phyloP scores from a whole-genome alignment of 768 basidiomycete species.

The Lactarius akahatsu region DNA sequence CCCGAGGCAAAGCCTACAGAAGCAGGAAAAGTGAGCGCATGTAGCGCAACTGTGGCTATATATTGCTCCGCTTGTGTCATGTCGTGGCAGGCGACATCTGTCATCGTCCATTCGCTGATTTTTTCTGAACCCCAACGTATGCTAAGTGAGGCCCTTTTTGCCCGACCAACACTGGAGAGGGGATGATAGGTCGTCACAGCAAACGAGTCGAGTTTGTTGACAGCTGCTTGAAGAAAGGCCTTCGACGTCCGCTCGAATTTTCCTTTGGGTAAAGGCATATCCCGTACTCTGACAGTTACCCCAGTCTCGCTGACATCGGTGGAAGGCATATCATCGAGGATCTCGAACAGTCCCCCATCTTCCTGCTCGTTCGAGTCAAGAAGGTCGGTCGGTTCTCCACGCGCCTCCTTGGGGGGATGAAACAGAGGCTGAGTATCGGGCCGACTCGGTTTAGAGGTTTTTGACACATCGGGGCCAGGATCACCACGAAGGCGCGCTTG shows the following conservation, averaged over 20 bases:
- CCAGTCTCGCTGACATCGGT: constrained; percentile 59
- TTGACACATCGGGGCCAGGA: background rate
- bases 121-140: constrained; percentile 71
- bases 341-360: constrained; percentile 66
- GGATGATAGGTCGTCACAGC: constrained; percentile 67
- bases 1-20: constrained; percentile 63
- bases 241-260: constrained; percentile 84
- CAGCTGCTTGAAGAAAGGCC: constrained; percentile 61
- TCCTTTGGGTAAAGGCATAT: constrained; percentile 82
- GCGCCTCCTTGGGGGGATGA: constrained; percentile 19
- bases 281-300: constrained; percentile 52
- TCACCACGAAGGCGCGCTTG: constrained; percentile 43
- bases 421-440: constrained; percentile 8
- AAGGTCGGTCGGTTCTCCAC: constrained; percentile 38
- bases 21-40: constrained; percentile 66
- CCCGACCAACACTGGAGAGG: constrained; percentile 71
- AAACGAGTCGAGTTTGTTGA: constrained; percentile 67
- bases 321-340: constrained; percentile 64
- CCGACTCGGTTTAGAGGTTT: background rate
- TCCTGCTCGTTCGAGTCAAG: constrained; percentile 52
- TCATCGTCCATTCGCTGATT: constrained; percentile 75
- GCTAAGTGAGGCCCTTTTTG: constrained; percentile 66
- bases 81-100: constrained; percentile 76
- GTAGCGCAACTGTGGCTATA: constrained; percentile 80
- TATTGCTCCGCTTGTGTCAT: constrained; percentile 86